Evolutionary conservation across 192 early-diverging fungal species (phyloP), one percentile per base, ranked within the genome.

Genomic region (Coemansia sp.): DNA sequence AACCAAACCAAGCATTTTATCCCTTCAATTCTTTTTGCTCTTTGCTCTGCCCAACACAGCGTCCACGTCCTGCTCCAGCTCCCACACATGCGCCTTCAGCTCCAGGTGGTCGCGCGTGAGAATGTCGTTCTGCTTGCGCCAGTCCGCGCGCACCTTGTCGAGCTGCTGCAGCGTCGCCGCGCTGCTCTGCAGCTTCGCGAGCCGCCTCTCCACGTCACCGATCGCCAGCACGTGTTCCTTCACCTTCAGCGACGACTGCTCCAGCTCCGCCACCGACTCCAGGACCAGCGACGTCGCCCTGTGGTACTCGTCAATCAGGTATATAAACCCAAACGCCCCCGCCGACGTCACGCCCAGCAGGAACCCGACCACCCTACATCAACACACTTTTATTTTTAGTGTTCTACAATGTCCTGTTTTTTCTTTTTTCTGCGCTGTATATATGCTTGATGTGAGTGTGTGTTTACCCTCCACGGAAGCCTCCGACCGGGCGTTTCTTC

Each of bases 271-370:
- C 24, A 96, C 89, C 28, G 87, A 85, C 79, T 67, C 70, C 60
- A 94, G 76, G 21, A 94, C 70, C 14, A 86, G 56, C 29, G 69
- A 71, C 18, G 92, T 91, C 2, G 90, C 85, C 38, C 78, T 77
- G 46, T 91, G 85, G 71, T 96, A 94, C 67, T 96, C 90, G 52
- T 92, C 91, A 40, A 96, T 80, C 47, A 96, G 81, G 62, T 90
- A 91, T 48, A 89, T 86, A 69, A 93, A 96, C 25, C 91, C 91
- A 24, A 83, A 77, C 18, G 86, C 83, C 11, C 88, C 88, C 28
- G 90, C 83, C 35, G 81, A 65, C 25, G 89, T 85, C n/a, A 87
- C 84, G 22, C 92, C 92, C 4, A 91, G 60, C 33, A 92, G 71
- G 59, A 94, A 92, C 28, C 91, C 91, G 64, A 92, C 80, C 38